Base-by-base conservation (phyloP, 2,329 filamentous ascomycete genomes). In the Aspergillus brasiliensis region DNA sequence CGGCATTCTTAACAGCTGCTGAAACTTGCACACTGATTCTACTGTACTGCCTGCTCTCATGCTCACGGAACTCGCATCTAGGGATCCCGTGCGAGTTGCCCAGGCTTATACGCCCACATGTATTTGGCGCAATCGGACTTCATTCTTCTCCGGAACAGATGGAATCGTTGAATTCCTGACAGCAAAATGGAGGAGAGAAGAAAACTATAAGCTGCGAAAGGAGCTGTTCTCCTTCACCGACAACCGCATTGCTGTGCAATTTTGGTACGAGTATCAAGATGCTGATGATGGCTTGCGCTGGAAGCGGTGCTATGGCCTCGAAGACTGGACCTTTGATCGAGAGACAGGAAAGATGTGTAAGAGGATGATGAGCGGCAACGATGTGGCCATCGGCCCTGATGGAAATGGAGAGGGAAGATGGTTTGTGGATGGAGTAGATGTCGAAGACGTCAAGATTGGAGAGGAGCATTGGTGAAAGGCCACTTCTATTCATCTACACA, bases 251-350 rank as follows among this genome's bases (percentile, higher is more conserved):
- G 91, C 91, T 1, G 92, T 96, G 21, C 91, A 96, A 71, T 96
- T 95, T 74, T 96, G 91, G 91, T 96, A 94, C 69, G 89, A 96
- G 75, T 93, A 87, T 77, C 84, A 87, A 64, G 90, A 94, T 69
- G 77, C 77, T 7, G 67, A 81, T 1, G 88, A 89, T 38, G 87
- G 69, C 10, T 73, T 79, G 76, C 74, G 91, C 73, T 96, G 91
- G 91, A 93, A 89, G 83, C 83, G 91, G n/a, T 92, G 89, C 47
- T 96, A 96, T 70, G 92, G 92, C 0, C 83, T 96, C 10, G 79
- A 81, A 64, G 77, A 81, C 60, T 81, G 80, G 80, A 81, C 79
- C 0, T 81, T 79, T 67, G 77, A 80, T 58, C 68, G 67, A 15
- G 72, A 77, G 55, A 67, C 71, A 1, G 75, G 79, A 0, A 79